phyloP scores from a whole-genome alignment of 2,329 filamentous ascomycete species.

The Rutstroemia sp. region DNA sequence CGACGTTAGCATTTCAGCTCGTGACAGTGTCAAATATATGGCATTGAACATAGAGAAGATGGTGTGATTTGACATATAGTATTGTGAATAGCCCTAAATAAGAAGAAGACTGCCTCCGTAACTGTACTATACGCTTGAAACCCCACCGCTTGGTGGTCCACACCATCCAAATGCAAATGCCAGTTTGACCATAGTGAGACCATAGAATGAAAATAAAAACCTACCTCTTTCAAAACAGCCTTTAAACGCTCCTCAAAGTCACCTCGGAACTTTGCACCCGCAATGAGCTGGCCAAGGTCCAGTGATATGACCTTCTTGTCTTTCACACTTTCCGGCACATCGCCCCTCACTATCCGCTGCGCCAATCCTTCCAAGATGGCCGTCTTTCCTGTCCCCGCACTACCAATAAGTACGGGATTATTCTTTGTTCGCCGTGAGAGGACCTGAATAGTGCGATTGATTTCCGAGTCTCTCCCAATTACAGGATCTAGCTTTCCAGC shows the following conservation, averaged over 20 bases:
- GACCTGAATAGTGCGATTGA: constrained; percentile 90
- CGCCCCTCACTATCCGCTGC: constrained; percentile 80
- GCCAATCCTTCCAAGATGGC: constrained; percentile 87
- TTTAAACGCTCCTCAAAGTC: constrained; percentile 96
- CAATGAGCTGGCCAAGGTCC: constrained; percentile 87
- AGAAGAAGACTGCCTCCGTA: not conserved
- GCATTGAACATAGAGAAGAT: constrained; percentile 30
- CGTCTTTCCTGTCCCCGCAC: constrained; percentile 80
- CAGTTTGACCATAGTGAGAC: not conserved
- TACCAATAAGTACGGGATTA: constrained; percentile 79
- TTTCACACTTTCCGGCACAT: constrained; percentile 93
- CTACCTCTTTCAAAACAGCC: constrained; percentile 74
- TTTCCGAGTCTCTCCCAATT: constrained; percentile 86
- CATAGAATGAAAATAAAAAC: not conserved
- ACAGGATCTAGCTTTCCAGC: constrained; percentile 92
- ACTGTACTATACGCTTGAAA: not conserved
- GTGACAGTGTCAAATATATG: not conserved
- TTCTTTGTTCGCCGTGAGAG: constrained; percentile 91
- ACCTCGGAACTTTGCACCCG: constrained; percentile 89
- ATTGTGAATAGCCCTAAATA: constrained; percentile 3
- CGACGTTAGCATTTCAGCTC: not conserved
- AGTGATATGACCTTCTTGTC: constrained; percentile 83
- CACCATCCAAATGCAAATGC: not conserved
- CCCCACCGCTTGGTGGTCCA: not conserved
- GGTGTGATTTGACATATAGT: not conserved